Base-by-base conservation (phyloP, 768 basidiomycete species). In the Mycena vitilis region DNA sequence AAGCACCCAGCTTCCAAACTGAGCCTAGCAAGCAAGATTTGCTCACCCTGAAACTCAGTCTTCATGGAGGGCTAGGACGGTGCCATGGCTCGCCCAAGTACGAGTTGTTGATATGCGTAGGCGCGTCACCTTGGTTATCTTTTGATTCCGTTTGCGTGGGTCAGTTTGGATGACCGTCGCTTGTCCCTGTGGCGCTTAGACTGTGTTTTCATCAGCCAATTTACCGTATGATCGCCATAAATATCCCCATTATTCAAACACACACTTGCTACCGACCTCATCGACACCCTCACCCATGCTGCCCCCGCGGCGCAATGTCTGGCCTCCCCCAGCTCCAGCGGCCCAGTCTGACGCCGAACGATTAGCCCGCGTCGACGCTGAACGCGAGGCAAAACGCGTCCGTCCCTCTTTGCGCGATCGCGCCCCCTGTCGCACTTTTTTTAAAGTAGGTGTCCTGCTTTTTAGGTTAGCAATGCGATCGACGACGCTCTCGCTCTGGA, bases 401-500 rank as follows among this genome's bases (percentile, higher is more conserved):
- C 67, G 71, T 65, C 23, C 16, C 25, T 16, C 18, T 30, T 25
- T 30, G 30, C 30, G 25, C 60, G 34, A 45, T 53, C 48, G 15
- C 25, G 38, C 52, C 56, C 36, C 10, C 4, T 23, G 1, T 12
- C 40, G 38, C 25, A n/a, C 45, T 40, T 16, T 36, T 36, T 30
- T 20, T 36, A 18, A 49, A 23, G 20, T 40, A 4, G 5, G 65
- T 78, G 40, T 12, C n/a, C 45, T 30, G 22, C 30, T 47, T 49
- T 64, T 37, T 54, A 72, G 71, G 53, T 69, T 30, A 88, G 85
- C 76, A 87, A 89, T 67, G 76, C 77, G 9, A 91, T 91, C 73
- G 88, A 91, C 74, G 82, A 78, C n/a, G 79, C 78, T 52, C 75
- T 91, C 18, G 81, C 81, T 63, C 72, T 71, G 15, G 88, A 89